phyloP scores from a whole-genome alignment of 495 filamentous ascomycete species.

The Penicillium lividum region DNA sequence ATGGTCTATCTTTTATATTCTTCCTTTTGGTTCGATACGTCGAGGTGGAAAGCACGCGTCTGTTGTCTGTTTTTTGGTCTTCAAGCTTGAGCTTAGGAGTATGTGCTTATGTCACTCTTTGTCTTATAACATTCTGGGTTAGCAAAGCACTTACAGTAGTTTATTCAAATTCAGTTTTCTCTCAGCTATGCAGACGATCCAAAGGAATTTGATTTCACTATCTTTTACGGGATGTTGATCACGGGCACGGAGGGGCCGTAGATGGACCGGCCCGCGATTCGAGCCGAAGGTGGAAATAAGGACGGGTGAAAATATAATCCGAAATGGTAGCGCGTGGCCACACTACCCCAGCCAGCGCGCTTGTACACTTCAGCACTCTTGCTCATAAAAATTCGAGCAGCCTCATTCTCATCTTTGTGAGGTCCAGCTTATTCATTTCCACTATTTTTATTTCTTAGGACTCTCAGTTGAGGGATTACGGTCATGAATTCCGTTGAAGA shows the following conservation, averaged over 20 bases:
- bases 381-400: conserved; percentile 1
- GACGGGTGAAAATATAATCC: neutral
- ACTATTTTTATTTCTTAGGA: too few species aligned
- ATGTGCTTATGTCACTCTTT: too few species aligned
- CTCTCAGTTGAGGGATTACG: too few species aligned
- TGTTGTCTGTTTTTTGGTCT: neutral
- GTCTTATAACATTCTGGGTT: too few species aligned
- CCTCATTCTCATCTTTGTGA: conserved; percentile 1
- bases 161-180: neutral
- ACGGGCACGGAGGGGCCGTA: neutral
- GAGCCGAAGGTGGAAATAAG: neutral
- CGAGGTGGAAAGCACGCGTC: neutral
- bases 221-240: neutral
- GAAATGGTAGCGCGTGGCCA: conserved; percentile 2
- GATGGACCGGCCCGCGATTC: neutral
- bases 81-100: neutral
- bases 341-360: neutral
- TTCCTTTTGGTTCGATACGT: neutral
- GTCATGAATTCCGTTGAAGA: too few species aligned
- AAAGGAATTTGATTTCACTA: neutral
- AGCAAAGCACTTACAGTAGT: too few species aligned
- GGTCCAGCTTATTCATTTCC: neutral
- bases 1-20: neutral
- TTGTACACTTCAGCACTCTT: neutral
- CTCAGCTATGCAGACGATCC: neutral